These are phyloP conservation scores for Martiniozyma abietophila DNA, from an alignment of 805 yeast genomes.

Conservation along the genomic window DNA sequence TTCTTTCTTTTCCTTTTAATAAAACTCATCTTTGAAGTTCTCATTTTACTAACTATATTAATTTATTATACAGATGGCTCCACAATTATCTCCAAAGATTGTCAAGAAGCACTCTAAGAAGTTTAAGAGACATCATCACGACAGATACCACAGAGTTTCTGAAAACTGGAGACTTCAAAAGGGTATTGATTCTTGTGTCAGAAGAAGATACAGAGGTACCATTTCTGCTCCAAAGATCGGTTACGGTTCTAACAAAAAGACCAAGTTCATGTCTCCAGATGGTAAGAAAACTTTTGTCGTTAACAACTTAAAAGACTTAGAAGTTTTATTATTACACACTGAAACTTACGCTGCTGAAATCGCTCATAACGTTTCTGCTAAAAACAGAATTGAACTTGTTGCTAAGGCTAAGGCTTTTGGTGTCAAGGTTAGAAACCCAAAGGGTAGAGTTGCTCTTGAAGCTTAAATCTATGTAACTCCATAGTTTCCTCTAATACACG, in stretches of 20 bases:
- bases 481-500: too few species aligned
- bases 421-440: constrained; percentile 97
- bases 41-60: too few species aligned
- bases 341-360: constrained; percentile 99
- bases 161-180: constrained; percentile 99
- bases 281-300: constrained; percentile 98
- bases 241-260: constrained; percentile 99
- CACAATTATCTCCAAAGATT: constrained; percentile 97
- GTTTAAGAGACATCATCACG: constrained; percentile 99
- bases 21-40: too few species aligned
- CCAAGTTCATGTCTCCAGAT: constrained; percentile 90
- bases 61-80: constrained; percentile 61
- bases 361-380: constrained; percentile 97
- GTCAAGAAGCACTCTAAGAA: constrained; percentile 98
- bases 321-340: constrained; percentile 92
- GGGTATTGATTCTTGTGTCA: constrained; percentile 99
- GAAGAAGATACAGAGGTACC: constrained; percentile 99
- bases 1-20: background rate
- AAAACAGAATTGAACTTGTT: constrained; percentile 94
- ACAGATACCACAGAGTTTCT: constrained; percentile 96
- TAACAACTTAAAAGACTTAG: constrained; percentile 87
- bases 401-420: constrained; percentile 98
- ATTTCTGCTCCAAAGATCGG: constrained; percentile 99
- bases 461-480: constrained; percentile 50
- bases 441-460: constrained; percentile 96